phyloP scores from a whole-genome alignment of 495 filamentous ascomycete species.

The Copromyces sp. region DNA sequence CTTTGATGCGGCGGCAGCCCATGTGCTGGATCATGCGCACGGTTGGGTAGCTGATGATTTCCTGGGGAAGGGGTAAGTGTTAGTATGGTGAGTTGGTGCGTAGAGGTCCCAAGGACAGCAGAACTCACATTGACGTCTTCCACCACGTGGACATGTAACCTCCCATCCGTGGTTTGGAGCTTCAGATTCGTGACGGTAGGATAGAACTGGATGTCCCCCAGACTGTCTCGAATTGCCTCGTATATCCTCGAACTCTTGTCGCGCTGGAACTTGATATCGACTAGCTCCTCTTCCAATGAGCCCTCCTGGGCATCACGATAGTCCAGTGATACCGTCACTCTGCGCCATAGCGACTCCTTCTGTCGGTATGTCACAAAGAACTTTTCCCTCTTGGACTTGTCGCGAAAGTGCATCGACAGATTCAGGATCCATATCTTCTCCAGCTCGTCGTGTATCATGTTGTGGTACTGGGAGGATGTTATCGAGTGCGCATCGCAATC shows the following conservation, averaged over 20 bases:
- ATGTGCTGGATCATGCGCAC: slow-evolving; percentile 68
- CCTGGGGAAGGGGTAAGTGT: slow-evolving; percentile 27
- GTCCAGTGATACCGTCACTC: slow-evolving; percentile 89
- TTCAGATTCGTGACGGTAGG: slow-evolving; percentile 94
- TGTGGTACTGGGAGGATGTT: slow-evolving; percentile 42
- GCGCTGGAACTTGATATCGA: slow-evolving; percentile 68
- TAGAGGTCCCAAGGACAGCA: neutral
- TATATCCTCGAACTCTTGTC: slow-evolving; percentile 95
- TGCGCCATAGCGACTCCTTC: slow-evolving; percentile 61
- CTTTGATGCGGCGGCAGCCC: slow-evolving; percentile 52
- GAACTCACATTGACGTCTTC: slow-evolving; percentile 70
- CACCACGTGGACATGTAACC: slow-evolving; percentile 94
- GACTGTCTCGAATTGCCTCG: slow-evolving; percentile 86
- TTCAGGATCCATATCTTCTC: slow-evolving; percentile 93
- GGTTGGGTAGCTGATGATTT: slow-evolving; percentile 83
- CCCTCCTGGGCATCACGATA: slow-evolving; percentile 73
- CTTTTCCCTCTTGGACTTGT: slow-evolving; percentile 89
- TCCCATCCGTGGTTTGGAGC: slow-evolving; percentile 77
- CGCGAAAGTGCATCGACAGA: slow-evolving; percentile 96
- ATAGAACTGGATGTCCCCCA: slow-evolving; percentile 89
- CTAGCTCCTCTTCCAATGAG: slow-evolving; percentile 78
- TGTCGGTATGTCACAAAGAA: slow-evolving; percentile 96
- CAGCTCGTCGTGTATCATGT: slow-evolving; percentile 66
- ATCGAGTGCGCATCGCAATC: slow-evolving; percentile 33
- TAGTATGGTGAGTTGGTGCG: slow-evolving; percentile 1